phyloP scores from a whole-genome alignment of 371 early-diverging fungal species.

The Fennellomyces sp. region DNA sequence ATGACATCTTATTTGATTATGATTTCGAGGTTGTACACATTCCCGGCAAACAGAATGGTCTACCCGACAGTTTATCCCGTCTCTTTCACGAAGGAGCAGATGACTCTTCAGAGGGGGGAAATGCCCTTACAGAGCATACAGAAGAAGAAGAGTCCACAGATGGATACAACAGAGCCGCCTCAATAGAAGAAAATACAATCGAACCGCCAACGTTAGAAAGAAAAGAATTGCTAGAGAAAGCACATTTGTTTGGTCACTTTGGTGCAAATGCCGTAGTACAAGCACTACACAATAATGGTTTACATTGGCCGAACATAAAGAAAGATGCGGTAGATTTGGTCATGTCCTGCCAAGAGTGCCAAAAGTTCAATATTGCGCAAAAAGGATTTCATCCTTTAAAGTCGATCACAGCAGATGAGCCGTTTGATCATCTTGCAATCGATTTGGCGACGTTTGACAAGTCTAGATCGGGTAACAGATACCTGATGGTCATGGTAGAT shows the following conservation, averaged over 20 bases:
- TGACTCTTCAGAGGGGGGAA: neutral
- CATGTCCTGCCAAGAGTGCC: conserved; percentile 13
- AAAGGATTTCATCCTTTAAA: conserved; percentile 17
- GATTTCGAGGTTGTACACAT: conserved; percentile 21
- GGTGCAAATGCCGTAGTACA: conserved; percentile 11
- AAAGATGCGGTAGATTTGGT: too few species aligned
- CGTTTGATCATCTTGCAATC: conserved; percentile 22
- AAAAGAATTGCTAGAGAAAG: conserved; percentile 1
- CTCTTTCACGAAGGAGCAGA: conserved; percentile 2
- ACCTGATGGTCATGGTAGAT: conserved; percentile 21
- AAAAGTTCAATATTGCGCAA: conserved; percentile 9
- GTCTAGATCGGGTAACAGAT: conserved; percentile 1
- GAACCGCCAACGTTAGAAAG: neutral
- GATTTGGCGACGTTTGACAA: conserved; percentile 17
- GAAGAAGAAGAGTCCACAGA: too few species aligned
- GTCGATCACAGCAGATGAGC: too few species aligned
- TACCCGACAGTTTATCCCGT: conserved; percentile 20
- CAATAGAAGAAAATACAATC: neutral
- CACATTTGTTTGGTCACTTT: too few species aligned
- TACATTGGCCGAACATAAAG: conserved; percentile 15
- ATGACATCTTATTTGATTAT: conserved; percentile 23
- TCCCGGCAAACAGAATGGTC: conserved; percentile 17
- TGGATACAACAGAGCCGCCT: too few species aligned
- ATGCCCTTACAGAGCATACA: neutral
- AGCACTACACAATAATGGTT: neutral